These are phyloP conservation scores for Myrmaecium sp. DNA, from an alignment of 2,329 filamentous ascomycete genomes.

Conservation along the genomic window DNA sequence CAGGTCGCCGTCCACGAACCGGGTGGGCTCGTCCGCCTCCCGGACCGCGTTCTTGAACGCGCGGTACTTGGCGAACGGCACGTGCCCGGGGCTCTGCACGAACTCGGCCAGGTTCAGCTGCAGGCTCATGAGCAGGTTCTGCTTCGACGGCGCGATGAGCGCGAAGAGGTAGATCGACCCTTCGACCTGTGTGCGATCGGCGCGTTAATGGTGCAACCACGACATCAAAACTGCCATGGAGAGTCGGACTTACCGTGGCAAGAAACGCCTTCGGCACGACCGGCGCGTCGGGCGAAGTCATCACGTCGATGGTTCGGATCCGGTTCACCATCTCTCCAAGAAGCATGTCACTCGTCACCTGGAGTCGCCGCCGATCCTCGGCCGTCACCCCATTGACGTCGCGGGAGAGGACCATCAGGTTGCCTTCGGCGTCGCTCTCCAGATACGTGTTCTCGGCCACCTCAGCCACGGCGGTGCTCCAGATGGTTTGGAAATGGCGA, in stretches of 20 bases:
- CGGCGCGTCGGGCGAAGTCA: conserved; percentile 44
- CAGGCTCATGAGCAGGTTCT: conserved; percentile 68
- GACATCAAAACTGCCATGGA: neutral
- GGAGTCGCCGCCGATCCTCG: conserved; percentile 54
- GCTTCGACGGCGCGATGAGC: conserved; percentile 52
- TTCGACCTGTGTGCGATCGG: conserved; percentile 46
- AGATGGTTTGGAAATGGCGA: conserved; percentile 64
- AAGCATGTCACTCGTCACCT: conserved; percentile 64
- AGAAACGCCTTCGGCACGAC: conserved; percentile 74
- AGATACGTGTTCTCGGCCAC: conserved; percentile 62
- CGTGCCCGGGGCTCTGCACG: conserved; percentile 51
- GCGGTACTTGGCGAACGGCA: conserved; percentile 66
- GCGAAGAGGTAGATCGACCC: conserved; percentile 84
- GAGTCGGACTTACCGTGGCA: conserved; percentile 50
- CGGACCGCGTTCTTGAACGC: conserved; percentile 59
- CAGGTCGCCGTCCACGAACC: conserved; percentile 86
- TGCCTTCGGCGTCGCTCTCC: conserved; percentile 73
- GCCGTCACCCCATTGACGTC: conserved; percentile 56
- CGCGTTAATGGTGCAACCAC: conserved; percentile 5
- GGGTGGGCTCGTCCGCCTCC: conserved; percentile 56
- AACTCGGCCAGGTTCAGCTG: conserved; percentile 53
- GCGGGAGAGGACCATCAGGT: conserved; percentile 62
- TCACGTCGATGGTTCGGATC: conserved; percentile 58
- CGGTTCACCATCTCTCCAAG: conserved; percentile 89
- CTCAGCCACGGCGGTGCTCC: conserved; percentile 63